A percentile compares a stretch with the other conserved stretches of the same genome.
These are phyloP conservation scores for Aspergillus sp. DNA, from an alignment of 2,329 filamentous ascomycete genomes.

Conservation along the genomic window DNA sequence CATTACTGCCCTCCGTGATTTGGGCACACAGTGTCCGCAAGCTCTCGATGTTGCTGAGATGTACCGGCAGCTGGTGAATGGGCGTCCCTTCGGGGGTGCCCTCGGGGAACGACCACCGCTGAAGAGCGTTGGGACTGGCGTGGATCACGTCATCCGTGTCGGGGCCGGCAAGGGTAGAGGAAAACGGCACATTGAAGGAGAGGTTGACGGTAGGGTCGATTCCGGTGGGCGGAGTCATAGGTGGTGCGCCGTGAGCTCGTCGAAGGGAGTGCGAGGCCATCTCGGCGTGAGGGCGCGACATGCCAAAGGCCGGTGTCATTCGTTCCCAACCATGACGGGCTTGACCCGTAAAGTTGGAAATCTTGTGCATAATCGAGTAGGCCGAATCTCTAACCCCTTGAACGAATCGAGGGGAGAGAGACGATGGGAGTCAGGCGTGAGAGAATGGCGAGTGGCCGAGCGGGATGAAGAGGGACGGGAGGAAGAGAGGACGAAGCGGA, in stretches of 20 bases:
- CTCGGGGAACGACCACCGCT: conserved; percentile 91
- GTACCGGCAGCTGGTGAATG: conserved; percentile 88
- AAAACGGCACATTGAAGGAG: conserved; percentile 96
- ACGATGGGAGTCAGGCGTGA: conserved; percentile 25
- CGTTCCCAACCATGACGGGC: conserved; percentile 71
- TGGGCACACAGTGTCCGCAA: conserved; percentile 80
- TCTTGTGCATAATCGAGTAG: conserved; percentile 63
- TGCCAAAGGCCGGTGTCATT: conserved; percentile 69
- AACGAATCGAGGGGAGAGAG: conserved; percentile 39
- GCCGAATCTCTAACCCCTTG: conserved; percentile 42
- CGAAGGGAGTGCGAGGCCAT: conserved; percentile 60
- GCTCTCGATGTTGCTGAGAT: conserved; percentile 81
- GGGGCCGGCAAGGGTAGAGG: conserved; percentile 87
- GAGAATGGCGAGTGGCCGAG: conserved; percentile 25
- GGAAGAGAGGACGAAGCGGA: conserved; percentile 13
- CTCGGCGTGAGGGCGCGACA: conserved; percentile 63
- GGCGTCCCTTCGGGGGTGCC: conserved; percentile 83
- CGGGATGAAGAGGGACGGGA: conserved; percentile 16
- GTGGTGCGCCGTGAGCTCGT: conserved; percentile 55
- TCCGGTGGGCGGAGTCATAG: conserved; percentile 68
- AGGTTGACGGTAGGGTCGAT: conserved; percentile 83
- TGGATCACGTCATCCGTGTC: conserved; percentile 95
- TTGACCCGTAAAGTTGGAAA: conserved; percentile 68
- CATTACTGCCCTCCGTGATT: conserved; percentile 69
- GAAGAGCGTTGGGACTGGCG: conserved; percentile 82